A percentile compares a stretch with the other conserved stretches of the same genome.
Evolutionary conservation across 345 rosid species (phyloP).

Genomic region (Populus tremula): DNA sequence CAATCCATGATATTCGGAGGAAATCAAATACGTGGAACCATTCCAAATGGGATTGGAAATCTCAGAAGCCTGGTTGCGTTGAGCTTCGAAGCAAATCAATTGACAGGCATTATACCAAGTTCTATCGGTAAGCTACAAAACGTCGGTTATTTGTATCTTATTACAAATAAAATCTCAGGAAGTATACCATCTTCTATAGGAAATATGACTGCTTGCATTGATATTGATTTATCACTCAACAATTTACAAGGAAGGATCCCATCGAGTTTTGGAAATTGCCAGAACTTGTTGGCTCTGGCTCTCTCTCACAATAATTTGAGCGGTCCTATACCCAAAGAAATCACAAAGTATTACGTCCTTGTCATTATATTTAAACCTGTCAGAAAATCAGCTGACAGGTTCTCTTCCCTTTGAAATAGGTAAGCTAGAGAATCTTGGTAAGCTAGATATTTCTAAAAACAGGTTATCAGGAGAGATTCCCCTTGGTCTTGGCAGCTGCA

Average conservation of each 20-base stretch:
- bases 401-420: constrained; percentile 4
- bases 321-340: constrained; percentile 3
- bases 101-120: constrained; percentile 1
- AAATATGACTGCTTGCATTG: background rate
- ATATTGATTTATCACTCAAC: background rate
- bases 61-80: background rate
- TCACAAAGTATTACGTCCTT: background rate
- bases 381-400: constrained; percentile 1
- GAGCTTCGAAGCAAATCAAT: background rate
- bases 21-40: constrained; percentile 5
- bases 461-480: constrained; percentile 15
- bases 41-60: constrained; percentile 8
- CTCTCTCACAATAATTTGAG: constrained; percentile 3
- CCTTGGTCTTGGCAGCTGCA: background rate
- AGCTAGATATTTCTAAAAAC: background rate
- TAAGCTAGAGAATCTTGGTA: background rate
- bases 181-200: constrained; percentile 10
- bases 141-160: background rate
- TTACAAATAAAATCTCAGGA: background rate
- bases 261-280: background rate
- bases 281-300: background rate
- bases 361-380: background rate
- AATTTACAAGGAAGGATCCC: constrained; percentile 16
- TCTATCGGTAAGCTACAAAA: background rate
- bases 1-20: background rate